A percentile compares a stretch with the other conserved stretches of the same genome.
Conservation (phyloP, 2,329 filamentous ascomycete species). For the Fusarium tupiense region DNA sequence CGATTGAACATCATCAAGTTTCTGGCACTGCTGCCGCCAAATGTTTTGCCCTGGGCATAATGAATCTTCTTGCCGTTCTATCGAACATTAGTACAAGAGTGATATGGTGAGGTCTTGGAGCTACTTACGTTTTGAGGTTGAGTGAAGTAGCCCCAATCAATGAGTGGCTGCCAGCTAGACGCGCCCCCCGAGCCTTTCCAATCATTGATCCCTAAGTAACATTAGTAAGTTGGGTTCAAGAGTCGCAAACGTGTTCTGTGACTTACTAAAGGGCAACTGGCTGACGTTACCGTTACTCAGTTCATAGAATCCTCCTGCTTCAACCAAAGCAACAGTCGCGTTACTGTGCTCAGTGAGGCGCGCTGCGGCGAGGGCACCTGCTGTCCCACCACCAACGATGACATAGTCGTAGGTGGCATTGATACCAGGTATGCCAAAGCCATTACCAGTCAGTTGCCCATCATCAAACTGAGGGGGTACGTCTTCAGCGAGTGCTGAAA, state of each 20-base stretch:
- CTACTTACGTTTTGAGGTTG: background rate
- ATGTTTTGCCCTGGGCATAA: background rate
- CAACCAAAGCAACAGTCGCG: background rate
- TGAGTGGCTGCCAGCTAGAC: background rate
- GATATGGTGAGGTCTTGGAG: background rate
- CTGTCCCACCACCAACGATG: background rate
- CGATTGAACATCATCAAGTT: constrained; percentile 4
- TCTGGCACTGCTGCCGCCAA: background rate
- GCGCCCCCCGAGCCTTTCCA: background rate
- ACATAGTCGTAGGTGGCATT: constrained; percentile 11
- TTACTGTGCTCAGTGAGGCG: background rate
- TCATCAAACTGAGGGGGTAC: constrained; percentile 9
- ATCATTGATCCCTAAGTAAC: background rate
- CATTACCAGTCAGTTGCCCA: constrained; percentile 7
- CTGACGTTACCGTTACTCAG: constrained; percentile 1
- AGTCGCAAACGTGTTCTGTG: background rate
- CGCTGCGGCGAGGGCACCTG: background rate
- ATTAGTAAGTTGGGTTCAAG: background rate
- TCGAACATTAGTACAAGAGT: background rate
- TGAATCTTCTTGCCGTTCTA: background rate
- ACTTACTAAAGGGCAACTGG: background rate
- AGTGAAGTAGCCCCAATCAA: background rate
- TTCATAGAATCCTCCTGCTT: background rate
- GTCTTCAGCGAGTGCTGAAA: constrained; percentile 4
- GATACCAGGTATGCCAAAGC: constrained; percentile 15